Evolutionary conservation across 352 stramenopile genomes (phyloP).

Genomic region (Phytopythium litorale): DNA sequence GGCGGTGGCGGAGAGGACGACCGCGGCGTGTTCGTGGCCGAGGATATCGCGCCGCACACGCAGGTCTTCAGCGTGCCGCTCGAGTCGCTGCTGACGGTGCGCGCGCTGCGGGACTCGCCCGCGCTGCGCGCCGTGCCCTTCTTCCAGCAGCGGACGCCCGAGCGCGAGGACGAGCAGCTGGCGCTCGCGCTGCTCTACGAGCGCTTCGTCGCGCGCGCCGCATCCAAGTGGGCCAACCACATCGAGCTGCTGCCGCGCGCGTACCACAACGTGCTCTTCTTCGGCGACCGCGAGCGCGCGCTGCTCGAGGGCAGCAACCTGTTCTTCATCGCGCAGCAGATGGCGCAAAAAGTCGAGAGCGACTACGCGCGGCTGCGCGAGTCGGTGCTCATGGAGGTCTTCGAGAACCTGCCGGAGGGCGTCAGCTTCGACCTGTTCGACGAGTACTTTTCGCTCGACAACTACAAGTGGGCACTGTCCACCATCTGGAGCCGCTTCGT

Average conservation of each 20-base stretch:
- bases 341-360: slow-evolving; percentile 44
- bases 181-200: slow-evolving; percentile 74
- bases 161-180: slow-evolving; percentile 64
- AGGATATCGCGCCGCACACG: slow-evolving; percentile 73
- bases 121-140: slow-evolving; percentile 36
- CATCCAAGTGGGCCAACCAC: slow-evolving; percentile 63
- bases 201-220: slow-evolving; percentile 33
- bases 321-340: slow-evolving; percentile 59
- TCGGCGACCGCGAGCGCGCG: slow-evolving; percentile 32
- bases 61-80: slow-evolving; percentile 65
- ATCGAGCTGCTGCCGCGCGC: slow-evolving; percentile 46
- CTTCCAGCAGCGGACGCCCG: slow-evolving; percentile 38
- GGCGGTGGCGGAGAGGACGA: slow-evolving; percentile 29
- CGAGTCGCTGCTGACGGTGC: slow-evolving; percentile 51
- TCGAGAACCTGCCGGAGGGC: slow-evolving; percentile 30
- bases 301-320: slow-evolving; percentile 56
- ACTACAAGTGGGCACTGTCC: slow-evolving; percentile 83
- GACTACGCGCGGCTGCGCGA: slow-evolving; percentile 45
- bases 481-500: slow-evolving; percentile 87
- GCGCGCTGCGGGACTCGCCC: slow-evolving; percentile 24
- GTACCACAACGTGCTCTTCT: slow-evolving; percentile 78
- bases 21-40: slow-evolving; percentile 74
- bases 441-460: slow-evolving; percentile 53
- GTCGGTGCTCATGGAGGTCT: slow-evolving; percentile 42
- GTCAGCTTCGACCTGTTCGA: slow-evolving; percentile 26